Conservation (phyloP, 768 basidiomycete species). For the Phaeolepiota aurea region DNA sequence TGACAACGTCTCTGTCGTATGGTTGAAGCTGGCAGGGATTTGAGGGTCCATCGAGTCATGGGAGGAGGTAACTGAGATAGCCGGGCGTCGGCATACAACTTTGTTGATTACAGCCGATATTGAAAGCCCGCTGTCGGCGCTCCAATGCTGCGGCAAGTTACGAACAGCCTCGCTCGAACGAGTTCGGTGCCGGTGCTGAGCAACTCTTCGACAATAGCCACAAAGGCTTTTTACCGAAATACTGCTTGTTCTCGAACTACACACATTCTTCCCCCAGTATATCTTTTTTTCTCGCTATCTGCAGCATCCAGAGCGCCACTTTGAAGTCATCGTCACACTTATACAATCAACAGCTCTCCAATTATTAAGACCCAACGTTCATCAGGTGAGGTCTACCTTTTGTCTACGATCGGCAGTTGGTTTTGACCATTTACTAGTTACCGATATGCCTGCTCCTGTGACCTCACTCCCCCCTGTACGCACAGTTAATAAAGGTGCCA, state of each 20-base stretch:
- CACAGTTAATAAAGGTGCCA: slow-evolving; percentile 17
- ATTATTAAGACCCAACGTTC: slow-evolving; percentile 15
- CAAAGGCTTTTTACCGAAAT: slow-evolving; percentile 7
- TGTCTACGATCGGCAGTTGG: slow-evolving; percentile 9
- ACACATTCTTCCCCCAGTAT: not conserved
- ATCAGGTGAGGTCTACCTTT: slow-evolving; percentile 26
- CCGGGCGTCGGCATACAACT: slow-evolving; percentile 8
- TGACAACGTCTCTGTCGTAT: slow-evolving; percentile 38
- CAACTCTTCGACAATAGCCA: slow-evolving; percentile 16
- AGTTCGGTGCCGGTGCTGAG: slow-evolving; percentile 22
- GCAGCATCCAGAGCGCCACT: slow-evolving; percentile 1
- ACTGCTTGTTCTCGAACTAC: slow-evolving; percentile 1
- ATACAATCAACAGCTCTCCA: slow-evolving; percentile 15
- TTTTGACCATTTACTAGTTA: slow-evolving; percentile 12
- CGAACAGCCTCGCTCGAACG: slow-evolving; percentile 12
- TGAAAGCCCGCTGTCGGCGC: not conserved
- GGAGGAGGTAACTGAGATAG: slow-evolving; percentile 8
- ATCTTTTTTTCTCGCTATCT: slow-evolving; percentile 6
- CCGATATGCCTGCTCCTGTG: slow-evolving; percentile 39
- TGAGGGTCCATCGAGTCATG: slow-evolving; percentile 32
- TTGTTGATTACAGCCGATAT: not conserved
- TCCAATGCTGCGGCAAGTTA: slow-evolving; percentile 12
- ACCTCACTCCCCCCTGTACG: slow-evolving; percentile 24
- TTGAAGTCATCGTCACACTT: slow-evolving; percentile 11
- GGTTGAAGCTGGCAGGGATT: slow-evolving; percentile 40